phyloP scores from a whole-genome alignment of 805 yeast genomes.

The Wickerhamomyces canadensis region DNA sequence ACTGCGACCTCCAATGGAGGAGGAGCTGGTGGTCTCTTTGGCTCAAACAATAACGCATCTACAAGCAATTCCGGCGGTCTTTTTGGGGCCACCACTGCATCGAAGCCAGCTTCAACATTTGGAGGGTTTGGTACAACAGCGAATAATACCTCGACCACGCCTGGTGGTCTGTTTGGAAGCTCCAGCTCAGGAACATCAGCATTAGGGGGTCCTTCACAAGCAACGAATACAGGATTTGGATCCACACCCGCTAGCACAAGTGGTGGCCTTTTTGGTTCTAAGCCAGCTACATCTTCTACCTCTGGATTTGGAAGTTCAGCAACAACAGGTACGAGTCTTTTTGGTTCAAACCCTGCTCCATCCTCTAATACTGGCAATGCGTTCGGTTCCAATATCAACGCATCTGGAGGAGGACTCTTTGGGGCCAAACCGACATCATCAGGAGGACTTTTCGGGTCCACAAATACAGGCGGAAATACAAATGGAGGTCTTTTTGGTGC shows the following conservation, averaged over 20 bases:
- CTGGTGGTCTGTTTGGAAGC: neutral
- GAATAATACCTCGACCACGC: neutral
- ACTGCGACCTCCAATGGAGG: slow-evolving; percentile 1
- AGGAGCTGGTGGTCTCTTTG: slow-evolving; percentile 21
- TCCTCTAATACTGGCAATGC: slow-evolving; percentile 29
- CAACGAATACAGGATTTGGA: no score
- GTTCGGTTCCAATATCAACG: slow-evolving; percentile 19
- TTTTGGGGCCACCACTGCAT: neutral
- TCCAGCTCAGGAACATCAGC: neutral
- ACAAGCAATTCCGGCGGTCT: neutral
- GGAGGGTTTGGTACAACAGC: slow-evolving; percentile 4
- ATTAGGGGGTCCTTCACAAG: no score
- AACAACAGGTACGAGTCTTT: slow-evolving; percentile 1
- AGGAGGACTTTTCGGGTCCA: neutral
- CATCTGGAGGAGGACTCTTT: slow-evolving; percentile 17
- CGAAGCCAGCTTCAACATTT: neutral
- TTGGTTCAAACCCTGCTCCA: no score
- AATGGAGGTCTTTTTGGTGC: slow-evolving; percentile 26
- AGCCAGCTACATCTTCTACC: slow-evolving; percentile 3
- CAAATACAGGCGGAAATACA: slow-evolving; percentile 8
- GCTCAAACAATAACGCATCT: neutral
- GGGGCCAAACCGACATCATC: slow-evolving; percentile 14
- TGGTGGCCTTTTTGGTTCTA: slow-evolving; percentile 17
- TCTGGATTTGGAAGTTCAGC: slow-evolving; percentile 1
- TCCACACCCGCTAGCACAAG: no score